Evolutionary conservation across 257 asterid genomes (phyloP).

Genomic region (Solanum rostratum): DNA sequence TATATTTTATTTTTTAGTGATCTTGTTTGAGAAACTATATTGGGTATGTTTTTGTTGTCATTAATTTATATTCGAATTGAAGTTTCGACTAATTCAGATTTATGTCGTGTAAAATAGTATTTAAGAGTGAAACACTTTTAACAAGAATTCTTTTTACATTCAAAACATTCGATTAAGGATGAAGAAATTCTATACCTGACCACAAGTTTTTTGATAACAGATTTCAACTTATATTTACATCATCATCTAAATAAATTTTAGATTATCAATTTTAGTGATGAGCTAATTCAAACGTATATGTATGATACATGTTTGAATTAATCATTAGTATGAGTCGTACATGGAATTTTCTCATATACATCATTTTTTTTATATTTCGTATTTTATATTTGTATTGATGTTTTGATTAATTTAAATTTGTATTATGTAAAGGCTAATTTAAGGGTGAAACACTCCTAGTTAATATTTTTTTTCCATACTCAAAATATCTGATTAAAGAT

Average conservation of each 20-base stretch:
- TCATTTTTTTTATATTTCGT: not conserved
- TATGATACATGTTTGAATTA: not conserved
- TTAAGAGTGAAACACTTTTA: not conserved
- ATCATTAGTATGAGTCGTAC: not conserved
- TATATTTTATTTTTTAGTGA: no score
- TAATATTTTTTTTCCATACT: not conserved
- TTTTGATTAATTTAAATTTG: not conserved
- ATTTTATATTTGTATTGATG: not conserved
- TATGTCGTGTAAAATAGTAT: not conserved
- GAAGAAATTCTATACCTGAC: no score
- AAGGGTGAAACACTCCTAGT: not conserved
- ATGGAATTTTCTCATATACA: not conserved
- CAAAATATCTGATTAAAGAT: rapidly evolving
- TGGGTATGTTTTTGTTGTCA: no score
- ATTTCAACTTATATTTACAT: not conserved
- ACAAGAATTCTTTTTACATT: no score
- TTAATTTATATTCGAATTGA: not conserved
- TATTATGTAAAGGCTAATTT: not conserved
- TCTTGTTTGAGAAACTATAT: no score
- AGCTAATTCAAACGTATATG: not conserved
- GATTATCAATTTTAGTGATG: not conserved
- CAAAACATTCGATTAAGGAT: no score
- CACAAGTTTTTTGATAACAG: not conserved
- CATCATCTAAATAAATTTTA: not conserved
- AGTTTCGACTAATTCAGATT: not conserved